Evolutionary conservation across 1,284 basidiomycete species (phyloP).

Genomic region (Ustilago vetiveriae): DNA sequence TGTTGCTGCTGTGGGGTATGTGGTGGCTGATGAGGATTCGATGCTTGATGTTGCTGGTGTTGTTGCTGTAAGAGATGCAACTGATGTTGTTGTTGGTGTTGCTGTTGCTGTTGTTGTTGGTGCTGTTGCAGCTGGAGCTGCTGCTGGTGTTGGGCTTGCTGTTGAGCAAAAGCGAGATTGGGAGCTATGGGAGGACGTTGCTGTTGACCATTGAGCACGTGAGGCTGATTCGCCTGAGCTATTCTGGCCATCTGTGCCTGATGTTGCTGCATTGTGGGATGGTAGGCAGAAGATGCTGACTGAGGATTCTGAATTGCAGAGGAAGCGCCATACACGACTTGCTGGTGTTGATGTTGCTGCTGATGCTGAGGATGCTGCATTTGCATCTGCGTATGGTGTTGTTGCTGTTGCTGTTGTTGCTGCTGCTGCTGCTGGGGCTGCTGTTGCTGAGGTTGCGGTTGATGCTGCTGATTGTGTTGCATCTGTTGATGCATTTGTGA

Average conservation of each 20-base stretch:
- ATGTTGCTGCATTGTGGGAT: constrained; percentile 46
- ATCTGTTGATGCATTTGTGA: constrained; percentile 20
- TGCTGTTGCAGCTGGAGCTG: constrained; percentile 7
- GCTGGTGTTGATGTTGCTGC: constrained; percentile 26
- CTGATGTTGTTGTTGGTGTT: constrained; percentile 17
- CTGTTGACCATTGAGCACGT: constrained; percentile 31
- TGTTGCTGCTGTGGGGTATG: constrained; percentile 21
- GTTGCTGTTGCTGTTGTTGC: constrained; percentile 24
- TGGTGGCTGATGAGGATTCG: constrained; percentile 13
- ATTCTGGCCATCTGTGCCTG: constrained; percentile 44
- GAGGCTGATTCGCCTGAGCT: constrained; percentile 31
- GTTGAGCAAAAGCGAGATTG: constrained; percentile 27
- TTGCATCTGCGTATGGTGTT: constrained; percentile 10
- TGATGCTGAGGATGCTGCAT: constrained; percentile 19
- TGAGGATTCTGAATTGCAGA: constrained; percentile 13
- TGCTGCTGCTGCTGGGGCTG: neutral
- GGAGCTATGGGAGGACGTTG: constrained; percentile 26
- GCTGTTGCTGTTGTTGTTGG: constrained; percentile 24
- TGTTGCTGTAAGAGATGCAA: constrained; percentile 23
- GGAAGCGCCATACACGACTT: constrained; percentile 18
- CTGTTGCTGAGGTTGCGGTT: constrained; percentile 5
- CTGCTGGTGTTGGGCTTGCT: constrained; percentile 15
- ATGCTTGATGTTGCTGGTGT: constrained; percentile 11
- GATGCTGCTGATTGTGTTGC: constrained; percentile 22
- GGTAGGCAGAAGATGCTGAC: constrained; percentile 31